A percentile compares a stretch with the other conserved stretches of the same genome.
phyloP scores from a whole-genome alignment of 257 asterid species.

The Solanum clarkiae region DNA sequence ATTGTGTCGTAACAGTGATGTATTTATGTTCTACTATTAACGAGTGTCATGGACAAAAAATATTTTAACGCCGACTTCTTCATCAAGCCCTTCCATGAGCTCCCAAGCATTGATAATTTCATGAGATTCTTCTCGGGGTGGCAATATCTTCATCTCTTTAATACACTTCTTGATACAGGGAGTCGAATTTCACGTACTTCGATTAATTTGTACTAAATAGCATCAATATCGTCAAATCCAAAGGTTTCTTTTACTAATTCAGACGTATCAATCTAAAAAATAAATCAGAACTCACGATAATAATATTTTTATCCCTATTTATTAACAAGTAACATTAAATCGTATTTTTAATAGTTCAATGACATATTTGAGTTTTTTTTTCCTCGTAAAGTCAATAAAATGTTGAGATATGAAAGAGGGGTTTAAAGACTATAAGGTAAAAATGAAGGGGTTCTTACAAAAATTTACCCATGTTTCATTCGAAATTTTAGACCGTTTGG shows the following conservation, averaged over 20 bases:
- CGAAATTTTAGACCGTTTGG: conserved; percentile 71
- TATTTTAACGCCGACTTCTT: conserved; percentile 10
- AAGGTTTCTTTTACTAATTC: not conserved
- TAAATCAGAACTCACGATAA: not conserved
- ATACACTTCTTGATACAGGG: conserved; percentile 1
- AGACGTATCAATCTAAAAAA: not conserved
- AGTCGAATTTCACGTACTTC: not conserved
- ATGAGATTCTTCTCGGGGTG: conserved; percentile 29
- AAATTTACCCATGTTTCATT: conserved; percentile 3
- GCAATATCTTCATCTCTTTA: conserved; percentile 25
- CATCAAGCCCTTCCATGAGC: conserved; percentile 87
- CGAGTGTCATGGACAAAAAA: no score
- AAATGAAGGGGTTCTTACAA: not conserved
- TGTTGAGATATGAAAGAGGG: not conserved
- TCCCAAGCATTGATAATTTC: conserved; percentile 88
- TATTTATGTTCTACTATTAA: no score
- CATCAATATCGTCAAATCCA: no score
- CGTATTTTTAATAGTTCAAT: not conserved
- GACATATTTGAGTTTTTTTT: no score
- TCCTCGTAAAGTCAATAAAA: not conserved
- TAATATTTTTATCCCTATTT: not conserved
- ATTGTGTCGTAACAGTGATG: not conserved
- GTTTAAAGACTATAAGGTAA: not conserved
- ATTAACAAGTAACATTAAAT: not conserved
- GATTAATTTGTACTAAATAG: no score